phyloP scores from a whole-genome alignment of 2,329 filamentous ascomycete species.

The Metarhizium humberi region DNA sequence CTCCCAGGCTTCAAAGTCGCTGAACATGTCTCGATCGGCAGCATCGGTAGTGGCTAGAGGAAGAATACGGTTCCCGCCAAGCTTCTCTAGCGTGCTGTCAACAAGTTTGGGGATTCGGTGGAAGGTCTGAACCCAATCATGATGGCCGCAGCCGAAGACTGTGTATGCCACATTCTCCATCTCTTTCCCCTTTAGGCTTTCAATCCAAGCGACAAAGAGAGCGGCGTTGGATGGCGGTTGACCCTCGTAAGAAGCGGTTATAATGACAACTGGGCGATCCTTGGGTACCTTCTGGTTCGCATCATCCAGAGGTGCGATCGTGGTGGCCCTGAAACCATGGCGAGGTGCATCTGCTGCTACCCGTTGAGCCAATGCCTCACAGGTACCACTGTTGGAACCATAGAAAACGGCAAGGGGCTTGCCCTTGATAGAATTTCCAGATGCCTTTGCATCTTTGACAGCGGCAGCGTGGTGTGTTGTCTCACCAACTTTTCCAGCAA shows the following conservation, averaged over 20 bases:
- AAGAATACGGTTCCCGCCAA: slow-evolving; percentile 23
- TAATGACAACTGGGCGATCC: slow-evolving; percentile 52
- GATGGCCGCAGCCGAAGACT: slow-evolving; percentile 58
- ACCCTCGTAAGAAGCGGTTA: slow-evolving; percentile 67
- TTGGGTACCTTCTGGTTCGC: slow-evolving; percentile 51
- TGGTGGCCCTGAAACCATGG: slow-evolving; percentile 49
- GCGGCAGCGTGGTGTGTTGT: slow-evolving; percentile 3
- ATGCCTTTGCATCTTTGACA: not conserved
- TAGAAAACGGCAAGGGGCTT: slow-evolving; percentile 57
- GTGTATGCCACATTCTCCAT: slow-evolving; percentile 52
- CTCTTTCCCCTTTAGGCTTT: slow-evolving; percentile 37
- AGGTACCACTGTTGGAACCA: slow-evolving; percentile 67
- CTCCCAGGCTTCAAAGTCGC: slow-evolving; percentile 58
- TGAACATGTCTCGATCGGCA: slow-evolving; percentile 55
- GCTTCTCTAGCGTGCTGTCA: slow-evolving; percentile 38
- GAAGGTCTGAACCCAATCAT: slow-evolving; percentile 53
- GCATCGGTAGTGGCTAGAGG: slow-evolving; percentile 51
- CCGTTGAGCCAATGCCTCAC: slow-evolving; percentile 57
- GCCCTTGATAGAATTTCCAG: slow-evolving; percentile 9
- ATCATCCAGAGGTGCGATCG: slow-evolving; percentile 49
- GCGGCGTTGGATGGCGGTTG: slow-evolving; percentile 64
- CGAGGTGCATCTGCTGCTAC: slow-evolving; percentile 48
- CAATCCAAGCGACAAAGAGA: slow-evolving; percentile 59
- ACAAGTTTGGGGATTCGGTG: slow-evolving; percentile 57
- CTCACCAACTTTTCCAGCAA: slow-evolving; percentile 23